phyloP scores from a whole-genome alignment of 1,284 basidiomycete genomes.

The Testicularia cyperi region DNA sequence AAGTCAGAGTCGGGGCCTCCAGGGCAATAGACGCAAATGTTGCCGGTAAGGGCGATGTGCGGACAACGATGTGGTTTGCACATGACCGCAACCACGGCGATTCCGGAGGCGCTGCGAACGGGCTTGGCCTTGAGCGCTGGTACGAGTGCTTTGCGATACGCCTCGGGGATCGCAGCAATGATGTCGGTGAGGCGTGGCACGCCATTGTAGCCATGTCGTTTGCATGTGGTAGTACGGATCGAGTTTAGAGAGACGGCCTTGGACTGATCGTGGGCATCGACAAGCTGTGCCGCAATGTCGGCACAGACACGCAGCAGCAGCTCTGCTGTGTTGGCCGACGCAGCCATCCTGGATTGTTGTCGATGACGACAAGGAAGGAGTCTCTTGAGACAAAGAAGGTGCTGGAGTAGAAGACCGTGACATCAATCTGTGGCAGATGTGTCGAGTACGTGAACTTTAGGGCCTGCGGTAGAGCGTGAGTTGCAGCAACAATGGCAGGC shows the following conservation, averaged over 20 bases:
- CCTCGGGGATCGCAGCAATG: slow-evolving; percentile 95
- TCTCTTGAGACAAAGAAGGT: too few species aligned
- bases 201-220: slow-evolving; percentile 81
- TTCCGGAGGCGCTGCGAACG: slow-evolving; percentile 95
- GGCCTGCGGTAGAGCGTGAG: too few species aligned
- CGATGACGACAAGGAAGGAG: too few species aligned
- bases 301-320: slow-evolving; percentile 86
- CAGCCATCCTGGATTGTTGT: slow-evolving; percentile 36
- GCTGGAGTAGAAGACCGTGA: too few species aligned
- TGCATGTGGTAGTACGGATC: slow-evolving; percentile 82
- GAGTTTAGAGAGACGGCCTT: slow-evolving; percentile 77
- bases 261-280: slow-evolving; percentile 76
- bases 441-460: too few species aligned
- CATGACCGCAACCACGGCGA: slow-evolving; percentile 99
- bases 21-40: slow-evolving; percentile 99
- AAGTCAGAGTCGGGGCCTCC: slow-evolving; percentile 99
- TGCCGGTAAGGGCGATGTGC: slow-evolving; percentile 99
- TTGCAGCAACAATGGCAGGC: too few species aligned
- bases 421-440: too few species aligned
- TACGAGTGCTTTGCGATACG: slow-evolving; percentile 86
- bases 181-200: slow-evolving; percentile 95
- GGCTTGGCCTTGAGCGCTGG: slow-evolving; percentile 91
- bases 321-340: slow-evolving; percentile 71
- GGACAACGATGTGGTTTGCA: slow-evolving; percentile 99
- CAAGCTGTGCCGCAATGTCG: slow-evolving; percentile 89